Evolutionary conservation across 441 rosid species (phyloP), one percentile per base, ranked within the genome.

Genomic region (Flueggea neowawraea): DNA sequence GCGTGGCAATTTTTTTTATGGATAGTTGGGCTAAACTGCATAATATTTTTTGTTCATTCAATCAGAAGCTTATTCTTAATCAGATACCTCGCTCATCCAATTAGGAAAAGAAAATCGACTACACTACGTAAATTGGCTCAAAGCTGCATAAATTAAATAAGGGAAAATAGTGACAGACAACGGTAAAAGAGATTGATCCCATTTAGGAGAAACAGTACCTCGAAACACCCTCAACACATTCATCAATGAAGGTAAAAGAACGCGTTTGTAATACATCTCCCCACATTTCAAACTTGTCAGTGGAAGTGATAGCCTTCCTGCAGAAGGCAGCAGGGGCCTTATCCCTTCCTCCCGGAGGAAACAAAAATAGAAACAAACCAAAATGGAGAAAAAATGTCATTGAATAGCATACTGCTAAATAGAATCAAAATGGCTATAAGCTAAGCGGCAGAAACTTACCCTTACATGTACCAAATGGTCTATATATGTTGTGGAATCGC

Each of bases 251-350:
- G 64, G 98, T 93, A 70, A 93, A 93, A 6, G 98, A 93, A 61
- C 98, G 92, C 63, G 97, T 93, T 50, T 90, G 98, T 65, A 82
- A 88, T 54, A 97, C 98, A 55, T 93, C 98, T 70, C 98, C 98
- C 98, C 98, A 93, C 96, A 93, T 90, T 85, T 90, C 98, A 32
- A 93, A 93, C 80, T 77, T 88, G 66, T 93, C 98, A 0, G 66
- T 69, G 12, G 98, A 79, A 17, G 98, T 93, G 28, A 85, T 54
- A 50, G 90, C 75, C 82, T 93, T 93, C n/a, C 98, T 77, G 78
- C 98, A 93, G 73, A 93, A 93, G 48, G 98, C 98, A 80, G 98
- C 98, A 36, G 98, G 98, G 58, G 98, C 98, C 83, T 88, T 93
- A 78, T 90, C 96, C 75, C 98, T 82, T 58, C 98, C 98, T 78